Base-by-base conservation (phyloP, 768 basidiomycete species). In the Amanita polypyramis region DNA sequence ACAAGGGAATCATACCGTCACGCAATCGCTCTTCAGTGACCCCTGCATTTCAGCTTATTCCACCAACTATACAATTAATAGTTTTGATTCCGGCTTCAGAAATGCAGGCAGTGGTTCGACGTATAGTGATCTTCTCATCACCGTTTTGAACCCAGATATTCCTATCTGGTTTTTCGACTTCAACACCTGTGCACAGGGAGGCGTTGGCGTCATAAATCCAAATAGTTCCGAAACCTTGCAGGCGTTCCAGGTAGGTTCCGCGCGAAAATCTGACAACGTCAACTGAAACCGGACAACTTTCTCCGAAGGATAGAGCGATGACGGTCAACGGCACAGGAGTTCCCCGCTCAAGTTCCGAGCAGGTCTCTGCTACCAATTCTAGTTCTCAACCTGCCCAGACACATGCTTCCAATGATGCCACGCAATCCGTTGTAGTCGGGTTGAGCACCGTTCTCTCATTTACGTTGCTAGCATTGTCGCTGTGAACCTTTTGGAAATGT, bases 101-200 rank as follows among this genome's bases (percentile, higher is more conserved):
- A 53, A 70, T 54, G 69, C 74, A 3, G 66, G 60, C 35, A 75
- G 79, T 55, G 70, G 66, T 41, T 68, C 70, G 7, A 63, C 69
- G 15, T 56, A 70, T 46, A 76, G 76, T 21, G 67, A 65, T 42
- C 66, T 77, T 33, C 29, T 58, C 20, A 65, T 79, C 34, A 63
- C 71, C 15, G 69, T 82, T 37, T 48, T 57, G 8, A 61, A 73
- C 45, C 64, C 72, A 49, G 68, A 66, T 48, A 54, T 51, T 9
- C 74, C 79, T 15, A 65, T 79, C 41, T 82, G 79, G 79, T 82
- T 77, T 60, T 82, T 64, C 59, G 80, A 82, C 63, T 57, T 54
- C 51, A 70, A 69, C 52, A 72, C 72, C 5, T 82, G 80, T 59
- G 69, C 65, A 2, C 51, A 66, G 43, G 80, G 79, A 43, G 79